Conservation (phyloP, 345 rosid genomes). For the Isatis tinctoria region DNA sequence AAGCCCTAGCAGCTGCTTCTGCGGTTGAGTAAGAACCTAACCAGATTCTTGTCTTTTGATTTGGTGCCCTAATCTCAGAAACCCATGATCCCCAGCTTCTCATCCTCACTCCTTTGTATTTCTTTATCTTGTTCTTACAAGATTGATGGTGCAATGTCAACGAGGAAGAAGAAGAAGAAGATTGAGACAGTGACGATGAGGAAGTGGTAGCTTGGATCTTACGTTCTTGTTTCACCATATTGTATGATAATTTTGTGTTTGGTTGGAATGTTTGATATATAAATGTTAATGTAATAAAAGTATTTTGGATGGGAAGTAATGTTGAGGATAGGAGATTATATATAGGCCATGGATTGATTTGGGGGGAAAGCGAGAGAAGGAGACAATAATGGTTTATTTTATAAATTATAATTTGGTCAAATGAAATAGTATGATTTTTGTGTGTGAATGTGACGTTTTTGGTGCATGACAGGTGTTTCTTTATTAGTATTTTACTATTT, state of each 20-base stretch:
- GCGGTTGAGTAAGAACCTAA: slow-evolving; percentile 92
- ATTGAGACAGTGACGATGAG: slow-evolving; percentile 21
- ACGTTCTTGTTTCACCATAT: slow-evolving; percentile 66
- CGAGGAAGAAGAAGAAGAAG: slow-evolving; percentile 21
- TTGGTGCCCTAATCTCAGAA: slow-evolving; percentile 94
- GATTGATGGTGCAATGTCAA: slow-evolving; percentile 4
- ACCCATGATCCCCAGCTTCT: slow-evolving; percentile 99
- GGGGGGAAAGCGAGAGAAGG: neutral
- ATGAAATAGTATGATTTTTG: slow-evolving; percentile 8
- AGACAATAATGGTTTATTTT: slow-evolving; percentile 18
- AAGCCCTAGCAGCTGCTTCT: slow-evolving; percentile 97
- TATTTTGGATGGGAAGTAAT: slow-evolving; percentile 11
- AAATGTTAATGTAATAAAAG: slow-evolving; percentile 10
- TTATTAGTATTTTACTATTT: neutral
- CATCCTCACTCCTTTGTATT: slow-evolving; percentile 95
- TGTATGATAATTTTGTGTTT: neutral
- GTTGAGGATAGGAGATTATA: slow-evolving; percentile 13
- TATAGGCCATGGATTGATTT: slow-evolving; percentile 19
- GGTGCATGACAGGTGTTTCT: slow-evolving; percentile 36
- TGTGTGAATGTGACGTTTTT: slow-evolving; percentile 28
- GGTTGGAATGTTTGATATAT: neutral
- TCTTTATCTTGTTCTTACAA: slow-evolving; percentile 44
- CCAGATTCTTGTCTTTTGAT: slow-evolving; percentile 95
- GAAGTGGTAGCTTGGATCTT: slow-evolving; percentile 36
- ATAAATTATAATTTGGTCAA: slow-evolving; percentile 21